phyloP scores from a whole-genome alignment of 192 early-diverging fungal species.

The Backusella tarrabulga region DNA sequence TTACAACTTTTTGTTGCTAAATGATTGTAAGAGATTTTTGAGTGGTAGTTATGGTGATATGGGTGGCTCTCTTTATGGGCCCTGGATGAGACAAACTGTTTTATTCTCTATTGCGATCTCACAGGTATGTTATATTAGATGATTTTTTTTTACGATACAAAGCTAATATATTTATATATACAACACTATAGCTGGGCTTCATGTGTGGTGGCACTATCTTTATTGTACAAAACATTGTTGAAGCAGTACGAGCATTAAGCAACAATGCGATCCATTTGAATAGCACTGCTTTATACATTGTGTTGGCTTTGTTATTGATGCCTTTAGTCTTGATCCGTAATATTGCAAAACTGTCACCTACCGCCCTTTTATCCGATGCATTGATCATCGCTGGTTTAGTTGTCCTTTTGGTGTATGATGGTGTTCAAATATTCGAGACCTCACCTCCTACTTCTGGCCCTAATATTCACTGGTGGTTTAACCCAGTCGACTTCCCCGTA shows the following conservation, averaged over 20 bases:
- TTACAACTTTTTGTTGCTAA: slow-evolving; percentile 63
- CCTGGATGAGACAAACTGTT: slow-evolving; percentile 61
- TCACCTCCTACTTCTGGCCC: slow-evolving; percentile 49
- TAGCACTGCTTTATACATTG: slow-evolving; percentile 65
- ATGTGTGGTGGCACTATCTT: slow-evolving; percentile 73
- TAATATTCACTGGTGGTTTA: slow-evolving; percentile 51
- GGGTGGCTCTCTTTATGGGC: slow-evolving; percentile 60
- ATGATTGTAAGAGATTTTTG: slow-evolving; percentile 58
- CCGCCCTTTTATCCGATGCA: slow-evolving; percentile 80
- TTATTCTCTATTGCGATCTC: slow-evolving; percentile 66
- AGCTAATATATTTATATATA: not conserved
- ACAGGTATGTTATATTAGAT: slow-evolving; percentile 47
- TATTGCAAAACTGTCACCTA: slow-evolving; percentile 78
- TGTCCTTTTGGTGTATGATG: slow-evolving; percentile 72
- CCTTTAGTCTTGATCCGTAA: slow-evolving; percentile 84
- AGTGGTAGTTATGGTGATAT: slow-evolving; percentile 73
- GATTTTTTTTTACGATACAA: not conserved
- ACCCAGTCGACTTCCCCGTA: slow-evolving; percentile 65
- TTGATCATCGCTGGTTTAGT: slow-evolving; percentile 82
- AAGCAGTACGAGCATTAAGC: slow-evolving; percentile 66
- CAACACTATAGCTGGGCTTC: slow-evolving; percentile 26
- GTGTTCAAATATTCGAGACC: slow-evolving; percentile 57
- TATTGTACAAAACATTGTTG: slow-evolving; percentile 79
- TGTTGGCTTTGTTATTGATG: slow-evolving; percentile 67
- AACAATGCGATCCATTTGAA: slow-evolving; percentile 59